Base-by-base conservation (phyloP, 208 protist species). In the Leishmania arabica region DNA sequence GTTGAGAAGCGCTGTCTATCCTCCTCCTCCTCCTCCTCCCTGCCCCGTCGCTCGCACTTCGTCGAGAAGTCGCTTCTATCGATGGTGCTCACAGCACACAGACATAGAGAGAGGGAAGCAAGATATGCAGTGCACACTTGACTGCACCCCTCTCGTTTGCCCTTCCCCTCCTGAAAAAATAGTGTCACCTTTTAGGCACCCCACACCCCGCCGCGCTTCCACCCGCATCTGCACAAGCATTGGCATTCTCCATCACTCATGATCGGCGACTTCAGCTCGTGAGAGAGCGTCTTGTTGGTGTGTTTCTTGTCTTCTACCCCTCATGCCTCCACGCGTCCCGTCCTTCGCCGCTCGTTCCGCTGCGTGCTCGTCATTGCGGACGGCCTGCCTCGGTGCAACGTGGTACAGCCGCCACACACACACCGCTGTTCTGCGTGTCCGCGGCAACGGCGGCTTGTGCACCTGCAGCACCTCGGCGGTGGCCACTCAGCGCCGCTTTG, bases 401-500 rank as follows among this genome's bases (percentile, higher is more conserved):
- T 49, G 37, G 19, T 42, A 24, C 62, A 34, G 47, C 27, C 27
- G 58, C 45, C 37, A 65, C 78, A 66, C 27, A 37, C 42, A 42
- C 60, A 64, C 54, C 21, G 47, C 56, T 54, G 45, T 66, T 40
- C 51, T 78, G 7, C 81, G 81, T 62, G 19, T 80, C 5, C 69
- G 78, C 31, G 34, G 37, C 42, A 54, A 60, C 53, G 37, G 40
- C 40, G 66, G 69, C 17, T 24, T 27, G 15, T 45, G 75, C 27
- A n/a, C 21, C 21, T 5, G 64, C 24, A 53, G 70, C 47, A 34
- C 17, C 34, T 34, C 74, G n/a, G 2, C 73, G 27, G 73, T 82
- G 66, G 47, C 73, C 27, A 77, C 65, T 24, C 78, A 77, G 80
- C 92, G 45, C 11, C 91, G 92, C 65, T 89, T 90, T 34, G 78